phyloP scores from a whole-genome alignment of 2,329 filamentous ascomycete genomes.

The Neospermospora avenae region DNA sequence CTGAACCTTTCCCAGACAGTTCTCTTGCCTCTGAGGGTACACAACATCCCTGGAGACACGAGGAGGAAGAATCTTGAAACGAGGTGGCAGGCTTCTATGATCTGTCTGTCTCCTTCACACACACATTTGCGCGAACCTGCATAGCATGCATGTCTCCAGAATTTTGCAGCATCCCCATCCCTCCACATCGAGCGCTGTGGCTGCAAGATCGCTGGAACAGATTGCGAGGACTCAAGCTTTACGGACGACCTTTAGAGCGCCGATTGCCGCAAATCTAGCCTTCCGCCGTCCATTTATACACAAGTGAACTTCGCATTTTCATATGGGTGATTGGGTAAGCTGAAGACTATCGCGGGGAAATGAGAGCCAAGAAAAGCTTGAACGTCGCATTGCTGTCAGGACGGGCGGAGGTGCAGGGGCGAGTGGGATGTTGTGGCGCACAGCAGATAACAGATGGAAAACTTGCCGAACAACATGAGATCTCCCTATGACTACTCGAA shows the following conservation, averaged over 20 bases:
- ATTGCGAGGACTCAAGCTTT: background rate
- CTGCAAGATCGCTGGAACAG: background rate
- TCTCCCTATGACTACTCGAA: background rate
- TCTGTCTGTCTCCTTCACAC: background rate
- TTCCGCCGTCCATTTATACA: background rate
- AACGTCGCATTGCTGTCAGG: background rate
- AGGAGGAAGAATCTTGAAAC: slow-evolving; percentile 1
- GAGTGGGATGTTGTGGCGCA: slow-evolving; percentile 1
- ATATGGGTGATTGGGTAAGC: background rate
- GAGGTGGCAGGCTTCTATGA: slow-evolving; percentile 1
- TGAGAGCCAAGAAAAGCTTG: slow-evolving; percentile 6
- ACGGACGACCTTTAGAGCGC: background rate
- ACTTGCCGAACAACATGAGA: slow-evolving; percentile 2
- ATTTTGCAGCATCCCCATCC: background rate
- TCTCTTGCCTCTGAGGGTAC: background rate
- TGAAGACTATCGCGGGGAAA: background rate
- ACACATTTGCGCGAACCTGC: slow-evolving; percentile 12
- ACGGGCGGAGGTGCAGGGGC: background rate
- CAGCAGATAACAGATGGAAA: slow-evolving; percentile 2
- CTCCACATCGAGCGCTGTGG: background rate
- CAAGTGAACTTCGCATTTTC: background rate
- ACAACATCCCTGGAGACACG: slow-evolving; percentile 4
- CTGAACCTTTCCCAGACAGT: slow-evolving; percentile 6
- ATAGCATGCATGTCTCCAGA: slow-evolving; percentile 12
- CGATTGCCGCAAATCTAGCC: background rate